Base-by-base conservation (phyloP, 148 eudicot genomes). In the Pharnaceum exiguum region DNA sequence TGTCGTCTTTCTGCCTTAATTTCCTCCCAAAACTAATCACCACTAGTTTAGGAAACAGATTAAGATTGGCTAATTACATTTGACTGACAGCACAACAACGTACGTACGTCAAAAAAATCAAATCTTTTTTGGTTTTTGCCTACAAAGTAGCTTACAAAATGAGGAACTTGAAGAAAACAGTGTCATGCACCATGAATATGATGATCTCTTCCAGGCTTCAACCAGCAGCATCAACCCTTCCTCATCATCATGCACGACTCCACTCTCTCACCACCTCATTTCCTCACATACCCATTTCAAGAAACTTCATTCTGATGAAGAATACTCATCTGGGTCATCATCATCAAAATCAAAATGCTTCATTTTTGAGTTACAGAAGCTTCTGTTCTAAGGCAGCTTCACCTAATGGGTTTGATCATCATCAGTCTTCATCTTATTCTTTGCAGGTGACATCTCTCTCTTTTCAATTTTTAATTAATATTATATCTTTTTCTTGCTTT, bases 311-410 rank as follows among this genome's bases (percentile, higher is more conserved):
- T 43, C 53, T 65, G 36, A 32, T 46, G 60, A 62, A 46, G 28
- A 15, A 30, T 2, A 28, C 35, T 5, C 36, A 25, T 32, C 52
- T 35, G 12, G 24, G 24, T 19, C 59, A 61, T 55, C 39, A 33
- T 46, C 55, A 10, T 45, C n/a, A 28, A 13, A 24, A 43, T 50
- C 49, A 27, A 35, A 12, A n/a, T 12, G 42, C 61, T 0, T 45
- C 16, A 7, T 12, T 51, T 46, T 55, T 57, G 12, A 7, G 1
- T n/a, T 31, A 13, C 38, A 59, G 62, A 36, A 53, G 54, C 15
- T 60, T 79, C 39, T 76, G 71, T 10, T 26, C 63, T 2, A 51
- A 54, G 51, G 52, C 51, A 19, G 46, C 59, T 7, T 44, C 48
- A 4, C 56, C 27, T 37, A 27, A 55, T 69, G 67, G 48, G 19